phyloP scores from a whole-genome alignment of 495 filamentous ascomycete genomes.

The Staphylotrichum tortipilum region DNA sequence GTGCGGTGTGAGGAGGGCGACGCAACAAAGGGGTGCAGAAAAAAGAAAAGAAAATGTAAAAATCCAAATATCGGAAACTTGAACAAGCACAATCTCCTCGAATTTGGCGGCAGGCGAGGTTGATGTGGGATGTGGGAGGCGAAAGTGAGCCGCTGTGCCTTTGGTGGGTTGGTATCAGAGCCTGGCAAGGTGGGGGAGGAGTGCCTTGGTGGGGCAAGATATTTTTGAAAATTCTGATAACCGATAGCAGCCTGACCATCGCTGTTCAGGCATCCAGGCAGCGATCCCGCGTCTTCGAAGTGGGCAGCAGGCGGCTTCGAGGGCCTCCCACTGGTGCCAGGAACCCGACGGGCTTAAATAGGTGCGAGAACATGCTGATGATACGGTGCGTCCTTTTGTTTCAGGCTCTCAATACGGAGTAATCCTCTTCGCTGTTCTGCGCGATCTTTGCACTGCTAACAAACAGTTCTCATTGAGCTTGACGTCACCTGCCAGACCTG shows the following conservation, averaged over 20 bases:
- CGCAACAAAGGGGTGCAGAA: no score
- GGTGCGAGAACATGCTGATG: no score
- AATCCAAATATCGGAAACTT: slow-evolving; percentile 6
- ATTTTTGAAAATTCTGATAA: slow-evolving; percentile 30
- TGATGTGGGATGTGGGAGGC: slow-evolving; percentile 14
- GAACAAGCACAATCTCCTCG: slow-evolving; percentile 5
- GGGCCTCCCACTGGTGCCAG: no score
- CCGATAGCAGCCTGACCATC: slow-evolving; percentile 21
- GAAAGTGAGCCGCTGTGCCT: slow-evolving; percentile 16
- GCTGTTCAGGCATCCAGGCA: slow-evolving; percentile 29
- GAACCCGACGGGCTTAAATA: no score
- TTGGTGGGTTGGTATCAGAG: slow-evolving; percentile 22
- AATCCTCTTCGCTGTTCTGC: no score
- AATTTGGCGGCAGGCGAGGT: slow-evolving; percentile 12
- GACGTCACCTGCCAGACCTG: no score
- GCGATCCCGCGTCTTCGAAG: background rate
- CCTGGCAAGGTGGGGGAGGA: slow-evolving; percentile 23
- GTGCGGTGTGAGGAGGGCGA: background rate
- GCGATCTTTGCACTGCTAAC: no score
- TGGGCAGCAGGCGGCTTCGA: no score
- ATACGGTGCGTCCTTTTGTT: no score
- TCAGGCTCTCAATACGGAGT: no score
- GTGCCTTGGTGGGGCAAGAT: slow-evolving; percentile 26
- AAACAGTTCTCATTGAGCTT: no score
- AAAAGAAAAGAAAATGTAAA: background rate